Conservation (phyloP, 2,329 filamentous ascomycete species). For the Nakataea oryzae region DNA sequence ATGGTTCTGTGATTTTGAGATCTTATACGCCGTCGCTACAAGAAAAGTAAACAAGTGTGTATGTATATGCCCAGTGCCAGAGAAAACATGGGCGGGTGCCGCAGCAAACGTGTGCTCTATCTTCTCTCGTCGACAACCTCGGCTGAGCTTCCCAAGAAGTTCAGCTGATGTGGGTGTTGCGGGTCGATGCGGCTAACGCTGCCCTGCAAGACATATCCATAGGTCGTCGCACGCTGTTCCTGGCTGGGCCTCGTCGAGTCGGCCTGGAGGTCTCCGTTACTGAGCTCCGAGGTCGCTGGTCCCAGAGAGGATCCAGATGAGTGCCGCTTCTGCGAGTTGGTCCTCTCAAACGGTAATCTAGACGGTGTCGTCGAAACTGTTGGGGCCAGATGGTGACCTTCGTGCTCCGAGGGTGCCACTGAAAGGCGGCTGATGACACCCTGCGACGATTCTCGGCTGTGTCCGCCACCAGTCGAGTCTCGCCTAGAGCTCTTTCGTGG, state of each 20-base stretch:
- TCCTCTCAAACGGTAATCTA: constrained; percentile 47
- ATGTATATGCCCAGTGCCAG: neutral
- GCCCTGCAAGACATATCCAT: constrained; percentile 47
- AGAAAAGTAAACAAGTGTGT: neutral
- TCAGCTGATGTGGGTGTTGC: constrained; percentile 25
- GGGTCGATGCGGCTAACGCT: constrained; percentile 45
- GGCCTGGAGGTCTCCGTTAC: constrained; percentile 26
- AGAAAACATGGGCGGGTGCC: neutral
- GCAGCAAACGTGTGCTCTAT: neutral
- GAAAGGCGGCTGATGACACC: constrained; percentile 14
- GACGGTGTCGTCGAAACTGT: constrained; percentile 16
- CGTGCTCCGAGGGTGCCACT: constrained; percentile 6
- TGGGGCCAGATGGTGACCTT: constrained; percentile 1
- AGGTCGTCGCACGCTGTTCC: constrained; percentile 40
- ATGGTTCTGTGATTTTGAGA: neutral
- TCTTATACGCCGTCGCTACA: neutral
- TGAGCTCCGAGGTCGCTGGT: constrained; percentile 33
- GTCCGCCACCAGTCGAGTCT: constrained; percentile 30
- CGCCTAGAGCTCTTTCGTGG: constrained; percentile 67
- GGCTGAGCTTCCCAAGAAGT: constrained; percentile 42
- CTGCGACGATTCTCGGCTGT: constrained; percentile 22
- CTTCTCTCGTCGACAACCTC: constrained; percentile 39
- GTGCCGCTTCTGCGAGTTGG: constrained; percentile 38
- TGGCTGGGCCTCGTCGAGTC: constrained; percentile 14
- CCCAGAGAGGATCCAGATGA: constrained; percentile 40